Conservation (phyloP, 257 asterid species). For the Jacaranda copaia region DNA sequence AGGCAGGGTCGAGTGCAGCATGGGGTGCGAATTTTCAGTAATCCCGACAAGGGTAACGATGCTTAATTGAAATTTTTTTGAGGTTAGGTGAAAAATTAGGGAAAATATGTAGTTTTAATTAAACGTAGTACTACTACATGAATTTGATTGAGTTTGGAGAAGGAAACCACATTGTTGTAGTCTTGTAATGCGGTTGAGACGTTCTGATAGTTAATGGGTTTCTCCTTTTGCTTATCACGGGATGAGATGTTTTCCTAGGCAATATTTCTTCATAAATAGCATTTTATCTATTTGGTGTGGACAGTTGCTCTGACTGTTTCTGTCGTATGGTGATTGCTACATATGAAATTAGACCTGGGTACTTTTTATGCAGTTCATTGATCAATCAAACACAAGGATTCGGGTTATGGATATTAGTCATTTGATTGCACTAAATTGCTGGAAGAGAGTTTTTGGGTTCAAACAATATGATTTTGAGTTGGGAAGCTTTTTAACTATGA, state of each 20-base stretch:
- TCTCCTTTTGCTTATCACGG: conserved; percentile 19
- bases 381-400: neutral
- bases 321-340: conserved; percentile 13
- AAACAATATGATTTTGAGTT: neutral
- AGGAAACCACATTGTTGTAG: conserved; percentile 36
- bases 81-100: conserved; percentile 36
- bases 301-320: neutral
- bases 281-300: conserved; percentile 18
- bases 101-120: conserved; percentile 41
- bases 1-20: conserved; percentile 43
- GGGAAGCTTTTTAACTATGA: conserved; percentile 19
- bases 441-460: neutral
- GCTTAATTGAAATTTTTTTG: conserved; percentile 35
- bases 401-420: neutral
- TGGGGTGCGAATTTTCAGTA: conserved; percentile 42
- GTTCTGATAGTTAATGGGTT: conserved; percentile 33
- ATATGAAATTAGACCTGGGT: conserved; percentile 10
- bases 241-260: conserved; percentile 6
- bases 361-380: neutral
- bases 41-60: conserved; percentile 43
- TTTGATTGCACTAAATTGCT: conserved; percentile 19
- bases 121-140: conserved; percentile 27
- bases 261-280: neutral
- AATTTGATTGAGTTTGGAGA: conserved; percentile 37
- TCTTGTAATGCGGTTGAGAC: conserved; percentile 24